phyloP scores from a whole-genome alignment of 2,329 filamentous ascomycete species.

The Lasiodiplodia gonubiensis region DNA sequence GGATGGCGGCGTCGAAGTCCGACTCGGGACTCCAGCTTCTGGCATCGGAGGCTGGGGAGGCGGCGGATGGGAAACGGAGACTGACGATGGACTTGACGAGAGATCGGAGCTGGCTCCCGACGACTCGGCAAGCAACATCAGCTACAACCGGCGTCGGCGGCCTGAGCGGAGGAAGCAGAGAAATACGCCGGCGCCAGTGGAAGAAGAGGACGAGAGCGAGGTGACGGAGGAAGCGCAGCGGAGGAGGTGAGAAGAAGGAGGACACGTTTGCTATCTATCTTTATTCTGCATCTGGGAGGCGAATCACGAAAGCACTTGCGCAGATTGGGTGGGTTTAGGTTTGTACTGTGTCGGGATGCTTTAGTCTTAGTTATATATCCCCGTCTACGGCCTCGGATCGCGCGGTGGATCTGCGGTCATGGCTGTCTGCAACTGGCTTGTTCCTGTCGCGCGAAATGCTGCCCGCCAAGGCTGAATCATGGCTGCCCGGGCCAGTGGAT shows the following conservation, averaged over 20 bases:
- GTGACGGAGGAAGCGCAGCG: constrained; percentile 19
- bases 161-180: constrained; percentile 72
- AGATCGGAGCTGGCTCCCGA: constrained; percentile 69
- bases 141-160: constrained; percentile 69
- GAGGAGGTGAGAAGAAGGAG: not conserved
- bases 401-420: not conserved
- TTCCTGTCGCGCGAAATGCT: not conserved
- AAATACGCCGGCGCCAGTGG: constrained; percentile 73
- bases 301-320: constrained; percentile 11
- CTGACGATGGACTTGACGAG: constrained; percentile 44
- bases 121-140: constrained; percentile 81
- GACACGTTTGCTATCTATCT: not conserved
- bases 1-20: constrained; percentile 48
- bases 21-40: constrained; percentile 59
- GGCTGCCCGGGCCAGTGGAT: not conserved
- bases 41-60: constrained; percentile 38
- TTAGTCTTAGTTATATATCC: constrained; percentile 25
- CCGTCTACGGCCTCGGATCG: constrained; percentile 1
- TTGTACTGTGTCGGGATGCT: not conserved
- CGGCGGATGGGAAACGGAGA: constrained; percentile 41
- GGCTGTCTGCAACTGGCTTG: constrained; percentile 23
- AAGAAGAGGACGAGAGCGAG: constrained; percentile 65
- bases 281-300: constrained; percentile 18
- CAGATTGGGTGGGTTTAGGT: constrained; percentile 7
- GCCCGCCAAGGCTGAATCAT: not conserved